These are phyloP conservation scores for Chytriomyces sp. DNA, from an alignment of 192 early-diverging fungal species.

Conservation along the genomic window DNA sequence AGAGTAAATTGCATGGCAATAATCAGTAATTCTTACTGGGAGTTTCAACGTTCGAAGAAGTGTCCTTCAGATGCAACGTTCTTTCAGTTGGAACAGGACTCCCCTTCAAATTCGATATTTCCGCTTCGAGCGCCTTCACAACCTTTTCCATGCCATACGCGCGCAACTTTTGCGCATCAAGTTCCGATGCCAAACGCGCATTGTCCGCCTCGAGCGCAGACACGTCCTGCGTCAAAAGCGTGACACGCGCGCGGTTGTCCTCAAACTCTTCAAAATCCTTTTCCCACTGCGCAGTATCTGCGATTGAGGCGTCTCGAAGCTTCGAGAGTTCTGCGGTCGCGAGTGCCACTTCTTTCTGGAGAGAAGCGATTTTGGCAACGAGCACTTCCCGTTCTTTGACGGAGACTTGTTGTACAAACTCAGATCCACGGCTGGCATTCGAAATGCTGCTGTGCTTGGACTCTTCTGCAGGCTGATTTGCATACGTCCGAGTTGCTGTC, in stretches of 20 bases:
- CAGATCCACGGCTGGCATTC: too few relatives aligned
- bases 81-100: too few relatives aligned
- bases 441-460: too few relatives aligned
- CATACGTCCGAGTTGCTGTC: too few relatives aligned
- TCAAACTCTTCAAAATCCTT: constrained; percentile 29
- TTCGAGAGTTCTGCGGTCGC: neutral
- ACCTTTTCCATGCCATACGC: neutral
- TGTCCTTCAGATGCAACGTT: too few relatives aligned
- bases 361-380: neutral
- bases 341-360: neutral
- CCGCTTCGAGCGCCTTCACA: constrained; percentile 3
- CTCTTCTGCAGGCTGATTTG: too few relatives aligned
- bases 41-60: too few relatives aligned
- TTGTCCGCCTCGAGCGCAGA: neutral
- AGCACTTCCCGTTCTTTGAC: neutral
- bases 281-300: constrained; percentile 12
- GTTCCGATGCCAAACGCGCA: neutral
- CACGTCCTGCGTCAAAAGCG: constrained; percentile 6
- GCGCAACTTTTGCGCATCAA: neutral
- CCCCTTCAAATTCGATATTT: neutral
- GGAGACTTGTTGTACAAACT: too few relatives aligned
- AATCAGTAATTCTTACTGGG: too few relatives aligned
- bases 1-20: too few relatives aligned
- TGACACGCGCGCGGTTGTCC: constrained; percentile 18
- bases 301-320: neutral